A percentile compares a stretch with the other conserved stretches of the same genome.
phyloP scores from a whole-genome alignment of 331 rosid species.

The Cydonia oblonga region DNA sequence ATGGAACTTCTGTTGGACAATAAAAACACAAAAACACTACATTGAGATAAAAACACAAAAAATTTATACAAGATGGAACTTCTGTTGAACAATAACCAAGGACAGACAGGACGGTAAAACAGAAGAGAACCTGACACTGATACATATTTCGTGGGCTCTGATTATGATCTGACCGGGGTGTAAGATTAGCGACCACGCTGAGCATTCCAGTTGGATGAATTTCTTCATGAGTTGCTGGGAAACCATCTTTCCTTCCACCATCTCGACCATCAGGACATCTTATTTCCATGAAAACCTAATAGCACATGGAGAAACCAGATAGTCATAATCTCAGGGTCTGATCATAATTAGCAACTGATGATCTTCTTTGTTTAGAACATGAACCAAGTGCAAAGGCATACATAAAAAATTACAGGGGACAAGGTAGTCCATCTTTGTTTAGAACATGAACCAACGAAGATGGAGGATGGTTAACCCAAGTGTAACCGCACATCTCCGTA shows the following conservation, averaged over 20 bases:
- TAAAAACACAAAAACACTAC: too few species aligned
- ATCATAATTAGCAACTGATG: neutral
- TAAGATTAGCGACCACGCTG: conserved; percentile 89
- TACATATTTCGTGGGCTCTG: conserved; percentile 99
- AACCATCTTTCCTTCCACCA: conserved; percentile 72
- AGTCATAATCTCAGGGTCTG: neutral
- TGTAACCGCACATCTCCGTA: too few species aligned
- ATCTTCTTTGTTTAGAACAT: too few species aligned
- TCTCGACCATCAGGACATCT: conserved; percentile 90
- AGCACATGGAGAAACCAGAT: conserved; percentile 1
- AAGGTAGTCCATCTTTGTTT: too few species aligned
- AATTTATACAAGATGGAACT: neutral
- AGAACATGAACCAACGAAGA: too few species aligned
- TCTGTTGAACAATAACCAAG: neutral
- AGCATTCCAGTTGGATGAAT: conserved; percentile 95
- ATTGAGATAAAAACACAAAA: too few species aligned
- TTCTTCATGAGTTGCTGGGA: conserved; percentile 96
- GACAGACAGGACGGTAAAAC: neutral
- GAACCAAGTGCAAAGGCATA: too few species aligned
- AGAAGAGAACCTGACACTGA: conserved; percentile 76
- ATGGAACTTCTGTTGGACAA: neutral
- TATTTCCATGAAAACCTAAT: conserved; percentile 89
- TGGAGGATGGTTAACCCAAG: too few species aligned
- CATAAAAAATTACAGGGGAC: too few species aligned
- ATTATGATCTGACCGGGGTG: conserved; percentile 98